Conservation (phyloP, 2,329 filamentous ascomycete genomes). For the Aureobasidium pullulans region DNA sequence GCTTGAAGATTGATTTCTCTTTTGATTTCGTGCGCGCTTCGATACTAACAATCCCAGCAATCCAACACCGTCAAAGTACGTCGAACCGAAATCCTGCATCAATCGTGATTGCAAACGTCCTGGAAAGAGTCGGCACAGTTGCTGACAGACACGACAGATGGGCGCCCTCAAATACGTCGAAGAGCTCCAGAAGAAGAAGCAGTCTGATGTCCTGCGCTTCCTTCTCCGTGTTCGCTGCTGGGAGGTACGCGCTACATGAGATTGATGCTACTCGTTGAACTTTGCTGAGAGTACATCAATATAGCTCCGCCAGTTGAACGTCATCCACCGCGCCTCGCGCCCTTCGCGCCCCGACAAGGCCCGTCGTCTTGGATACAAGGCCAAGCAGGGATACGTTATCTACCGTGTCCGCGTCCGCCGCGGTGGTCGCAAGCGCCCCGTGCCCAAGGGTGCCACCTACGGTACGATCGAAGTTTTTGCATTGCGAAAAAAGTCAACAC, state of each 20-base stretch:
- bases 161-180: conserved; percentile 99
- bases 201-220: conserved; percentile 99
- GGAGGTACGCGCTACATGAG: conserved; percentile 62
- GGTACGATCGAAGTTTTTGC: conserved; percentile 52
- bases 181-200: conserved; percentile 99
- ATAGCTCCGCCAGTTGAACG: conserved; percentile 99
- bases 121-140: not conserved
- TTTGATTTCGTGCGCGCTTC: not conserved
- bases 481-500: not conserved
- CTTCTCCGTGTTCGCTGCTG: conserved; percentile 99
- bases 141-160: conserved; percentile 55
- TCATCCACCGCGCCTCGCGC: conserved; percentile 97
- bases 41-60: conserved; percentile 12
- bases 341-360: conserved; percentile 99
- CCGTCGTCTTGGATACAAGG: conserved; percentile 99
- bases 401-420: conserved; percentile 98
- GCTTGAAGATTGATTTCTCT: not conserved
- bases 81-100: not conserved
- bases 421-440: conserved; percentile 97
- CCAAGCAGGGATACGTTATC: conserved; percentile 99
- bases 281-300: conserved; percentile 99
- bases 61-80: conserved; percentile 11
- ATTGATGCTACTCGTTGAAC: conserved; percentile 91
- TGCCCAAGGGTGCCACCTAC: conserved; percentile 96
- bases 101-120: not conserved